Evolutionary conservation across 1,284 basidiomycete species (phyloP), one percentile per base, ranked within the genome.

Genomic region (Austroboletus olivaceoglutinosus): DNA sequence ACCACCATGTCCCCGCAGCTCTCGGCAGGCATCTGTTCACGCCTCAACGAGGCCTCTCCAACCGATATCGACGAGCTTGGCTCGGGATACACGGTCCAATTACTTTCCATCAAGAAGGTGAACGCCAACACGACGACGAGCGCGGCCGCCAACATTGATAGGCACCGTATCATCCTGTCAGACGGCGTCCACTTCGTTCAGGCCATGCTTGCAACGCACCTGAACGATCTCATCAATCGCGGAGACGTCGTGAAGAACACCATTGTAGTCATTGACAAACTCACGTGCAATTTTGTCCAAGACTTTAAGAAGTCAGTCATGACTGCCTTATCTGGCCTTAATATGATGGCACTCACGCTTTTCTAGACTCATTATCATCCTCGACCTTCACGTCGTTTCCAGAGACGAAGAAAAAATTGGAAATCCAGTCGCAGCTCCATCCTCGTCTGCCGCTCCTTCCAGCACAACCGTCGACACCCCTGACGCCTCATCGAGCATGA

Each of bases 181-280:
- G 94, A 97, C 68, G 92, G 94, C 41, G 72, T 77, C 30, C 73
- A 90, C 62, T 95, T 91, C 65, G 77, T 91, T 47, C 94, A 96
- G 70, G 86, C 91, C 29, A 98, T 99, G 97, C 78, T 99, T 36
- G 92, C 93, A 5, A 97, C 95, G 0, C 91, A 94, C 67, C 79
- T 95, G 47, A 98, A 98, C 63, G 62, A 78, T 18, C 72, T 92
- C 55, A 85, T 97, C 30, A 78, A 86, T 22, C 76, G 82, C 2
- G 81, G 85, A n/a, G 64, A 76, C 11, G 76, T 99, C 43, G 71
- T 75, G 44, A 91, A 89, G 65, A 78, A 92, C 64, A 78, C 84
- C 1, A 74, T 99, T 43, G 81, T 91, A 47, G 77, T 82, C 45
- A 72, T 98, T 38, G 84, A 86, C 51, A 86, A 83, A 63, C 85